Percentiles rank a stretch among this genome's conserved stretches.
Conservation (phyloP, 495 filamentous ascomycete species). For the Aspergillus nanangensis region DNA sequence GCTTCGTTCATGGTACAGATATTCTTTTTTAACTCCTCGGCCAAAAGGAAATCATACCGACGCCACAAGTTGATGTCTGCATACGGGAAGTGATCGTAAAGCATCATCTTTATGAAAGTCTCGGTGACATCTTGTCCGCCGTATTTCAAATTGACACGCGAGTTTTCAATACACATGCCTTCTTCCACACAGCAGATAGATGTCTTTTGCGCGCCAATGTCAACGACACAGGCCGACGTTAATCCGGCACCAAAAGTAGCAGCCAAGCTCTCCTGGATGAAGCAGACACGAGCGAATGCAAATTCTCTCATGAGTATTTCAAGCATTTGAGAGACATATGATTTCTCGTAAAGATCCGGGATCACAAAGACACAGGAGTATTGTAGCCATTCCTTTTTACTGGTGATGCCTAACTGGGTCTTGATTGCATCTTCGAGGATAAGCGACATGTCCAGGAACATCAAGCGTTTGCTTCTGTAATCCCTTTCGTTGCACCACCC, state of each 20-base stretch:
- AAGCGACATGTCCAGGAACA: conserved; percentile 80
- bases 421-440: conserved; percentile 85
- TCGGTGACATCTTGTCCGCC: conserved; percentile 92
- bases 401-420: conserved; percentile 70
- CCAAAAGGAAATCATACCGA: conserved; percentile 86
- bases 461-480: conserved; percentile 67
- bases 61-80: conserved; percentile 85
- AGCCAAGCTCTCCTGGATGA: conserved; percentile 92
- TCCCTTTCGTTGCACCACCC: conserved; percentile 89
- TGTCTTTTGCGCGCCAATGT: conserved; percentile 96
- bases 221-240: conserved; percentile 87
- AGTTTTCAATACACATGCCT: conserved; percentile 90
- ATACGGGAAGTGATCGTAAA: conserved; percentile 91
- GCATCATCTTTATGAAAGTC: conserved; percentile 94
- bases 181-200: conserved; percentile 97
- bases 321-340: conserved; percentile 77
- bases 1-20: conserved; percentile 82
- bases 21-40: conserved; percentile 91
- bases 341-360: conserved; percentile 92
- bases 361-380: conserved; percentile 95
- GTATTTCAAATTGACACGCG: conserved; percentile 87
- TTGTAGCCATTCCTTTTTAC: conserved; percentile 75
- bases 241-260: conserved; percentile 96
- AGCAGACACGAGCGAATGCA: conserved; percentile 79
- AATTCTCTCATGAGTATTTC: conserved; percentile 85